phyloP scores from a whole-genome alignment of 768 basidiomycete genomes.

The Russula sp. region DNA sequence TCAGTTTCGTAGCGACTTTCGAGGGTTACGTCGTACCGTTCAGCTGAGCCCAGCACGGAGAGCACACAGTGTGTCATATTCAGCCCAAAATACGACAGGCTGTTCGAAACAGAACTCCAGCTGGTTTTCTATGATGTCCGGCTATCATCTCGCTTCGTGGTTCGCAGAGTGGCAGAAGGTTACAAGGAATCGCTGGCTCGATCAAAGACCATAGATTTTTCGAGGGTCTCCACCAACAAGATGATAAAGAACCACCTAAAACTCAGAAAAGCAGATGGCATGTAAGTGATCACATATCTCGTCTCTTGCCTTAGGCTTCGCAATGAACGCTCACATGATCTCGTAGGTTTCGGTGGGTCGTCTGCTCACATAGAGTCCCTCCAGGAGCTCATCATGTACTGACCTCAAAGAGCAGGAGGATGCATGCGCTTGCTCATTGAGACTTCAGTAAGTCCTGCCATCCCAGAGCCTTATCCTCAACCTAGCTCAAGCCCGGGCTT shows the following conservation, averaged over 20 bases:
- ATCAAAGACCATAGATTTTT: constrained; percentile 16
- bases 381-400: too few species aligned
- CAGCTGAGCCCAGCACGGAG: constrained; percentile 17
- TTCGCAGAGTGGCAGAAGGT: constrained; percentile 6
- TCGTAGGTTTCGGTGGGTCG: too few species aligned
- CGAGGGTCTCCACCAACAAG: constrained; percentile 10
- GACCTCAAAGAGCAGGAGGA: too few species aligned
- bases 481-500: too few species aligned
- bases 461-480: too few species aligned
- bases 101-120: constrained; percentile 14
- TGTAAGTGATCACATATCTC: too few species aligned
- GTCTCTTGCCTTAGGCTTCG: too few species aligned
- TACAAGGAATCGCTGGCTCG: constrained; percentile 20
- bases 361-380: too few species aligned
- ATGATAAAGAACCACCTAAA: not conserved
- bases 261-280: too few species aligned
- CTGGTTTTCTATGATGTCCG: constrained; percentile 16
- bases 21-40: constrained; percentile 8
- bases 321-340: too few species aligned
- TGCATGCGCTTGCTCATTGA: too few species aligned
- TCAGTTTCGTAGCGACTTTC: constrained; percentile 16
- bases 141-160: constrained; percentile 5
- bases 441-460: too few species aligned
- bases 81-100: constrained; percentile 18
- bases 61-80: constrained; percentile 4